Evolutionary conservation across 768 basidiomycete genomes (phyloP), one percentile per base, ranked within the genome.

Genomic region (Mycena floridula): DNA sequence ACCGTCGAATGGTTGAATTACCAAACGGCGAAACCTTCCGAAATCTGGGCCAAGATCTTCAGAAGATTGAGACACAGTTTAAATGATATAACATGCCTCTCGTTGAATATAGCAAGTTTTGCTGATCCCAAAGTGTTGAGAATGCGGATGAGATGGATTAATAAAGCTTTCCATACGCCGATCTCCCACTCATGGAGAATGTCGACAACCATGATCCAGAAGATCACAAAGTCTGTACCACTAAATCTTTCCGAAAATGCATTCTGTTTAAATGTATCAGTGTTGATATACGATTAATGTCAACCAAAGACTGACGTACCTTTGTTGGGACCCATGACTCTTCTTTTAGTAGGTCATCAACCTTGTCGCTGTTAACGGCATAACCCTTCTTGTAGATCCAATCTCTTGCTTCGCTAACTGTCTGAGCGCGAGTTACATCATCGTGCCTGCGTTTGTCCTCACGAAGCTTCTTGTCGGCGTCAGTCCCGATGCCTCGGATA

Each of bases 191-290:
- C n/a, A n/a, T n/a, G n/a, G n/a, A 3, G 28, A 60, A 50, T 44
- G 61, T 59, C 36, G 60, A 48, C 40, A 62, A 60, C 37, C 61
- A 60, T 36, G 62, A 25, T 9, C 62, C 43, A 32, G 60, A 58
- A 2, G 54, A 56, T n/a, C 52, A 15, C 59, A 51, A 25, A 59
- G 42, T 7, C 18, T 11, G 37, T 44, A 58, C 6, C 54, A 42
- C 22, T 56, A 12, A 52, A 40, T 4, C 47, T 45, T 16, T 43
- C 16, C 3, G 55, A 59, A 35, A 63, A 62, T 0, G 58, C 50
- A 45, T 58, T 62, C 59, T 62, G 28, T n/a, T n/a, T n/a, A 15
- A 37, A 42, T 8, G 23, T 30, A 22, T n/a, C 28, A 37, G 32
- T 49, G 12, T 22, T 25, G n/a, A 22, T 15, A 40, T n/a, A n/a